Evolutionary conservation across 306 rosid genomes (phyloP), one percentile per base, ranked within the genome.

Genomic region (Lotus japonicus): DNA sequence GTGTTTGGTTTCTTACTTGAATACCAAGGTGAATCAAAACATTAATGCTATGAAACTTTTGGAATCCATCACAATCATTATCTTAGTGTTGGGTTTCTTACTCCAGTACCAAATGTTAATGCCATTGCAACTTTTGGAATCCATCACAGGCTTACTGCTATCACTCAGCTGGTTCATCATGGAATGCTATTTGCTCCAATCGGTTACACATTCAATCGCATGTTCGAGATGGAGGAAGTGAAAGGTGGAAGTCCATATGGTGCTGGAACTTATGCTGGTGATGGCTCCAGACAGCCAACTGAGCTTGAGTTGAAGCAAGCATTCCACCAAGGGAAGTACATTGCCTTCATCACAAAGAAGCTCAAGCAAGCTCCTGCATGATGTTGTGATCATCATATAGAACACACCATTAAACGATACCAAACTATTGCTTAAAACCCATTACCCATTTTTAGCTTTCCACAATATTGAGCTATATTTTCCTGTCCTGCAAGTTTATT

Each of bases 201-300:
- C 16, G 96, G 96, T 28, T 92, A 92, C 63, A 92, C 98, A 33
- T 89, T 92, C 11, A 96, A 96, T 0, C 95, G 98, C 79, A 92
- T 92, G 98, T 92, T 92, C 31, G 96, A 92, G 81, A 92, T 89
- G 98, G 96, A 87, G 75, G 7, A 80, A n/a, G 89, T 92, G 72
- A 92, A 92, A 73, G 96, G 98, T 52, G 98, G 98, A 80, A 92
- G 96, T 74, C 98, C 98, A 6, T 89, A 92, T 10, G 98, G 98
- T 58, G 96, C 96, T 0, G 98, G 98, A 83, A 92, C 96, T 19
- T 89, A 13, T 50, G 96, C 98, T 0, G 98, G 98, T 14, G 98
- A 92, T 55, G 98, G 96, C 39, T 89, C 95, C 4, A 87, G 98
- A 69, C 89, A 89, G 66, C 98, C 98, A 45, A 54, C 85, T 17